Conservation (phyloP, 306 rosid genomes). For the Vigna nakashimae region DNA sequence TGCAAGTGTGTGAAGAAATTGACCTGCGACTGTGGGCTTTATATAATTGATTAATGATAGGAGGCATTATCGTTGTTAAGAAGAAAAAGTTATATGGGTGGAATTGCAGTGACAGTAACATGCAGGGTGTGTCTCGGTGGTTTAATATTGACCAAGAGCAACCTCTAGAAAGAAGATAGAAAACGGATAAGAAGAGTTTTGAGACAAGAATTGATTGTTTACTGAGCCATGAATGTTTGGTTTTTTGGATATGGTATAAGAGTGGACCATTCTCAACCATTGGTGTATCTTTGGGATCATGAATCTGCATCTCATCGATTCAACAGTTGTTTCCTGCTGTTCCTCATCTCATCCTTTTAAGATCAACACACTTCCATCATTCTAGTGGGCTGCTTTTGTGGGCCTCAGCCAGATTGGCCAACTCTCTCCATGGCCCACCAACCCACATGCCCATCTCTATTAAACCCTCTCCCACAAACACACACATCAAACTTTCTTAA, state of each 20-base stretch:
- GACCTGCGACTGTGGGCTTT: background rate
- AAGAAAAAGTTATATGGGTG: slow-evolving; percentile 24
- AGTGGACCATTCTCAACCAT: slow-evolving; percentile 45
- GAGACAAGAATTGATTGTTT: slow-evolving; percentile 14
- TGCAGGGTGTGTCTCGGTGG: slow-evolving; percentile 37
- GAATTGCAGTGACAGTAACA: slow-evolving; percentile 40
- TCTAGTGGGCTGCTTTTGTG: slow-evolving; percentile 57
- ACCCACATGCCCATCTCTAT: slow-evolving; percentile 68
- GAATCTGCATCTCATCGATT: slow-evolving; percentile 45
- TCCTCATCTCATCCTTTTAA: slow-evolving; percentile 67
- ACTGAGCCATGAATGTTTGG: slow-evolving; percentile 21
- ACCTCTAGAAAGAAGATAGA: slow-evolving; percentile 35
- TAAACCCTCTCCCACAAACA: background rate
- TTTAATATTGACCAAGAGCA: slow-evolving; percentile 46
- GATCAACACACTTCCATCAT: slow-evolving; percentile 57
- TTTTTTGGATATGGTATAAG: slow-evolving; percentile 11
- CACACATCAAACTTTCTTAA: background rate
- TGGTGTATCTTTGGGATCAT: slow-evolving; percentile 31
- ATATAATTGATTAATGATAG: background rate
- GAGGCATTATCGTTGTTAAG: background rate
- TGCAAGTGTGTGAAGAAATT: background rate
- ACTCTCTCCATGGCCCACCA: slow-evolving; percentile 70
- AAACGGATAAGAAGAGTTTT: slow-evolving; percentile 37
- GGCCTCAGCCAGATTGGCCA: slow-evolving; percentile 64
- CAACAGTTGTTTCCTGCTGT: slow-evolving; percentile 55